Base-by-base conservation (phyloP, 306 rosid species). In the Delonix regia region DNA sequence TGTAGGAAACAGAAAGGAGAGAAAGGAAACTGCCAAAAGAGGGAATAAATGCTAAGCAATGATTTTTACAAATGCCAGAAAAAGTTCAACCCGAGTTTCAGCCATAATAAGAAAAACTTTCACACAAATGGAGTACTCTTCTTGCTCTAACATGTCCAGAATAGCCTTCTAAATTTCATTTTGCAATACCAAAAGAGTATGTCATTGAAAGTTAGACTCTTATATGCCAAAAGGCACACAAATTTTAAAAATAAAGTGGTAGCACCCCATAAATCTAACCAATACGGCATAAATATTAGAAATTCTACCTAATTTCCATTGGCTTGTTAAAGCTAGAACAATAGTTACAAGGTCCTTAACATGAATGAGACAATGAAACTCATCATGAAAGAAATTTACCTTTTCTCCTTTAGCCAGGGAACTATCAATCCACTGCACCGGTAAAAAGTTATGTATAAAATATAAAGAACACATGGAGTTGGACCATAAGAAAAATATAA, bases 391-490 rank as follows among this genome's bases (percentile, higher is more conserved):
- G 87, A 95, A 95, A 22, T 87, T 81, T 34, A 71, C 71, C 4
- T 69, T 56, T 68, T 67, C 91, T 77, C 97, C 89, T 87, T 91
- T 85, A 61, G 98, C 86, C 49, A 92, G 88, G 69, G 77, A 85
- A 71, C 87, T 73, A 76, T 95, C 98, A 74, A 91, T 87, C 99
- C 98, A 92, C 99, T 95, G 89, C 80, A 66, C n/a, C n/a, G n/a
- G n/a, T n/a, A n/a, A n/a, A 59, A 80, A 52, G 74, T 52, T 14
- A 45, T 3, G 28, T 75, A 69, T 78, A 68, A 61, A n/a, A n/a
- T n/a, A n/a, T n/a, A n/a, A n/a, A n/a, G n/a, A n/a, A n/a, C n/a
- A n/a, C n/a, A n/a, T n/a, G n/a, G n/a, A n/a, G n/a, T n/a, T n/a
- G n/a, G n/a, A n/a, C n/a, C n/a, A n/a, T n/a, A n/a, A n/a, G n/a